Percentiles rank a stretch among this genome's conserved stretches.
phyloP scores from a whole-genome alignment of 2,329 filamentous ascomycete species.

The Bipolaris sorokiniana region DNA sequence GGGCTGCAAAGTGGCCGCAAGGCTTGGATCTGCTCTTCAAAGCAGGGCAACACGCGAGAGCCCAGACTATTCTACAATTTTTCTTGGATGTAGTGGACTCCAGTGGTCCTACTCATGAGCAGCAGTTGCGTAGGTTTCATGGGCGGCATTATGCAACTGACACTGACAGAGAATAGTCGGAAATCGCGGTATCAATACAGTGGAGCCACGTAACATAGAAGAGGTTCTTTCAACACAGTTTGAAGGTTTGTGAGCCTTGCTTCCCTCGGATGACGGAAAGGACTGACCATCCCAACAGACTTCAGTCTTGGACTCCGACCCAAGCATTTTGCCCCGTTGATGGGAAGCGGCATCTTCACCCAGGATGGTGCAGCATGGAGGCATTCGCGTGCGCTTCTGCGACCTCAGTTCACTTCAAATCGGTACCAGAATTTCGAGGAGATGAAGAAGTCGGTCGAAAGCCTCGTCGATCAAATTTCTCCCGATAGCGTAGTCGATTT shows the following conservation, averaged over 20 bases:
- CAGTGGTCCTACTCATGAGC: constrained; percentile 27
- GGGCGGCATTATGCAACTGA: background rate
- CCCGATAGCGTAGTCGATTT: constrained; percentile 40
- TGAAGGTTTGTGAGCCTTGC: constrained; percentile 9
- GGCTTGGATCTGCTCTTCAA: constrained; percentile 22
- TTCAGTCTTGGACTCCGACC: constrained; percentile 16
- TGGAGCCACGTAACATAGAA: constrained; percentile 27
- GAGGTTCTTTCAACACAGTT: constrained; percentile 22
- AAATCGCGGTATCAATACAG: constrained; percentile 14
- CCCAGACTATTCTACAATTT: constrained; percentile 26
- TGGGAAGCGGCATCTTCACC: constrained; percentile 27
- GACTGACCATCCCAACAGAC: background rate
- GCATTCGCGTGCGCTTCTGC: constrained; percentile 40
- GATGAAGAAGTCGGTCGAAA: constrained; percentile 34
- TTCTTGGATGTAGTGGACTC: constrained; percentile 40
- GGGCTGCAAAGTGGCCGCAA: constrained; percentile 18
- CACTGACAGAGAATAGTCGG: constrained; percentile 9
- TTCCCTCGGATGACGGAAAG: background rate
- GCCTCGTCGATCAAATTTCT: constrained; percentile 13
- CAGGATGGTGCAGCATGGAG: constrained; percentile 34
- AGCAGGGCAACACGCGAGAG: constrained; percentile 11
- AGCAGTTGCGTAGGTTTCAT: constrained; percentile 7
- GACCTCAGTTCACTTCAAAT: constrained; percentile 44
- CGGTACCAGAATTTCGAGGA: constrained; percentile 40
- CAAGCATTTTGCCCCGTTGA: constrained; percentile 13